Evolutionary conservation across 306 rosid species (phyloP).

Genomic region (Cicer judaicum): DNA sequence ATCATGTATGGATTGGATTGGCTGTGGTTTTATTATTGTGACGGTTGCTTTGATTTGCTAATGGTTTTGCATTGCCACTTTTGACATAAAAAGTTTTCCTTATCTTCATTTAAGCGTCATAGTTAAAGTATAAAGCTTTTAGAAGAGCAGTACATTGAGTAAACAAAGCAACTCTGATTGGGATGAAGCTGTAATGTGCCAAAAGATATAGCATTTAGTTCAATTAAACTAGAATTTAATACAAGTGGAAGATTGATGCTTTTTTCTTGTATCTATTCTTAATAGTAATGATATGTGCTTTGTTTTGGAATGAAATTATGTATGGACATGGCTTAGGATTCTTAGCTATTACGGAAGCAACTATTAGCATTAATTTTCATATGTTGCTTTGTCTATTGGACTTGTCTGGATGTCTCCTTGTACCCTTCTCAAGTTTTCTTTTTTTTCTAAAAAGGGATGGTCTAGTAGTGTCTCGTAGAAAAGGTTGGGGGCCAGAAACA

Average conservation of each 20-base stretch:
- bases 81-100: slow-evolving; percentile 60
- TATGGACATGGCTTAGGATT: slow-evolving; percentile 45
- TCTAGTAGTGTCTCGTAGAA: slow-evolving; percentile 29
- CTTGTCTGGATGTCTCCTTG: slow-evolving; percentile 44
- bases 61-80: slow-evolving; percentile 48
- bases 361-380: slow-evolving; percentile 37
- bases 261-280: slow-evolving; percentile 41
- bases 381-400: slow-evolving; percentile 36
- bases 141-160: slow-evolving; percentile 45
- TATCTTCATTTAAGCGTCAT: slow-evolving; percentile 51
- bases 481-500: slow-evolving; percentile 35
- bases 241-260: slow-evolving; percentile 49
- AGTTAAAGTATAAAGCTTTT: slow-evolving; percentile 47
- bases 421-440: slow-evolving; percentile 26
- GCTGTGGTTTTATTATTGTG: slow-evolving; percentile 32
- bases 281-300: slow-evolving; percentile 41
- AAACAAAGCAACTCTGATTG: slow-evolving; percentile 53
- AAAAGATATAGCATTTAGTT: slow-evolving; percentile 51
- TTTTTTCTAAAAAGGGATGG: slow-evolving; percentile 41
- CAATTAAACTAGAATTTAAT: slow-evolving; percentile 44
- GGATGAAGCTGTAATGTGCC: slow-evolving; percentile 51
- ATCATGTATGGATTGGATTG: slow-evolving; percentile 40
- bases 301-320: slow-evolving; percentile 43
- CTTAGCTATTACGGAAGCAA: slow-evolving; percentile 57
- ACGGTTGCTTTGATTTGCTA: slow-evolving; percentile 40